These are phyloP conservation scores for Oryza officinalis DNA, from an alignment of 176 grass and related monocot genomes.

Conservation along the genomic window DNA sequence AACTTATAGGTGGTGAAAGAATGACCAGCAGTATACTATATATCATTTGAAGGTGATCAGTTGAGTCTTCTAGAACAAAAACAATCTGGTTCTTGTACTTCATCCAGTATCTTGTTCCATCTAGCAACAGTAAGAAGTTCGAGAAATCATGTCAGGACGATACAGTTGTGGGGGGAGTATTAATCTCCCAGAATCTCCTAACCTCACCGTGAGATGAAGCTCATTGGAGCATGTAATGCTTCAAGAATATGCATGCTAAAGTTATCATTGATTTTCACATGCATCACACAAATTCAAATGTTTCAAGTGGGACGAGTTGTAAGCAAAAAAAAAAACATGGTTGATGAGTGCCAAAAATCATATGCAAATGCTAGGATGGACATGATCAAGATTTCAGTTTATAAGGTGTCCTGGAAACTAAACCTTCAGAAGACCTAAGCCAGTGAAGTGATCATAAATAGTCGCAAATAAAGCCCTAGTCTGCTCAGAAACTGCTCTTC, in stretches of 20 bases:
- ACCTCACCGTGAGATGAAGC: constrained; percentile 27
- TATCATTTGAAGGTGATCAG: constrained; percentile 52
- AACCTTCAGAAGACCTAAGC: not conserved
- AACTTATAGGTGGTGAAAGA: constrained; percentile 23
- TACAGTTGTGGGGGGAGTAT: constrained; percentile 2
- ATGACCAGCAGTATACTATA: constrained; percentile 49
- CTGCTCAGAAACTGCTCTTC: not conserved
- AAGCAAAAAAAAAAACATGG: not conserved
- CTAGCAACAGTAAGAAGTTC: constrained; percentile 76
- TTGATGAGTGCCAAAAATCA: not conserved
- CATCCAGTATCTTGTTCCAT: constrained; percentile 62
- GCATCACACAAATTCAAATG: not conserved
- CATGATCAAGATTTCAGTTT: constrained; percentile 4
- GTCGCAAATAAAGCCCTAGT: not conserved
- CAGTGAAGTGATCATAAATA: not conserved
- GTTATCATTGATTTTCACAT: constrained; percentile 26
- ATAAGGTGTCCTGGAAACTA: not conserved
- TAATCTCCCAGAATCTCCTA: constrained; percentile 6
- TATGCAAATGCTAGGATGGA: not conserved
- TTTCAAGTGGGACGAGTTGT: not conserved
- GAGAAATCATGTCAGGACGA: constrained; percentile 51
- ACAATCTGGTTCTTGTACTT: constrained; percentile 61
- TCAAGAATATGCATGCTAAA: constrained; percentile 40
- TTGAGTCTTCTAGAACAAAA: constrained; percentile 72
- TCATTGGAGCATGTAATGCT: constrained; percentile 2